Base-by-base conservation (phyloP, 2,329 filamentous ascomycete species). In the Aspergillus fumigatus region DNA sequence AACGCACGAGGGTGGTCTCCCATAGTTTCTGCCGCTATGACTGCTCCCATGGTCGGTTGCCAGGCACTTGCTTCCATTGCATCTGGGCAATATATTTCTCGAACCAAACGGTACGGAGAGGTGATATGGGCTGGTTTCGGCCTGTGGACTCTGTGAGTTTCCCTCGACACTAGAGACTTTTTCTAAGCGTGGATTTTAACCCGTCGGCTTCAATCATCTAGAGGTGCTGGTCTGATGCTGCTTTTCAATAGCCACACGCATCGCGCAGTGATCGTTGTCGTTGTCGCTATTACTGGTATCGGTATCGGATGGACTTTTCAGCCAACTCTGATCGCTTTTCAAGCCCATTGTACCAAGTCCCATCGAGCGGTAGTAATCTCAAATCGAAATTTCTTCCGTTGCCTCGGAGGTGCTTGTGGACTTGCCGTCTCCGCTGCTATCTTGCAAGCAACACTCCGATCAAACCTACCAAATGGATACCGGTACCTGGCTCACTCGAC, bases 341-440 rank as follows among this genome's bases (percentile, higher is more conserved):
- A 86, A 65, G 82, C 83, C 0, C 82, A 86, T 65, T 80, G 77
- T 23, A 73, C 77, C 1, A 84, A 83, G 65, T 71, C 78, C 0
- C 80, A 86, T 47, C 78, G 85, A 21, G 85, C 85, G 0, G 81
- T 87, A 1, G 80, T 86, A 21, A 87, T 86, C 38, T 83, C 82
- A 2, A 80, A 82, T 52, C 77, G 85, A 1, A 88, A 88, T 62
- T 87, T 87, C 65, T 77, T 86, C 58, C 80, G 85, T 7, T 81
- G 79, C 49, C 72, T 84, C 3, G 84, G 85, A 9, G 84, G 84
- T 25, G 76, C 84, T 1, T 75, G 80, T 14, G 84, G 84, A 0
- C 76, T 88, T 0, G 83, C 83, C 0, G 72, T 86, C 8, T 82
- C 80, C 0, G 82, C 82, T 1, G 81, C 82, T 2, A 71, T 85